A percentile compares a stretch with the other conserved stretches of the same genome.
phyloP scores from a whole-genome alignment of 768 basidiomycete genomes.

The Serendipita vermifera region DNA sequence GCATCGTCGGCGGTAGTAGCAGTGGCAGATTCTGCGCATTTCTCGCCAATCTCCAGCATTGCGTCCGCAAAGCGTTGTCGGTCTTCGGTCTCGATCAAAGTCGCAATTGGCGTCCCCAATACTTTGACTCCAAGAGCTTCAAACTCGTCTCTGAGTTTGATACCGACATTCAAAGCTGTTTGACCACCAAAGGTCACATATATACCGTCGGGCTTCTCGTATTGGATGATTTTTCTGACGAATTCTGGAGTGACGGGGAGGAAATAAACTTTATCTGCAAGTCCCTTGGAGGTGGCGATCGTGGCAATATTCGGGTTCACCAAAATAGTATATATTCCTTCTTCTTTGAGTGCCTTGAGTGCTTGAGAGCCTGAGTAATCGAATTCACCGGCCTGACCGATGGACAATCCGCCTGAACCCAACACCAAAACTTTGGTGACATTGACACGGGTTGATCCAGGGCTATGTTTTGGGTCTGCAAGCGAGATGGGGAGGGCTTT shows the following conservation, averaged over 20 bases:
- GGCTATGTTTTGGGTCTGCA: conserved; percentile 35
- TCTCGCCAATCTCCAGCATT: conserved; percentile 93
- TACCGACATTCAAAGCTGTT: conserved; percentile 91
- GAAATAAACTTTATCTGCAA: conserved; percentile 99
- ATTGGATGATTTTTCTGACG: conserved; percentile 95
- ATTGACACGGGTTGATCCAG: conserved; percentile 37
- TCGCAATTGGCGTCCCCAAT: conserved; percentile 91
- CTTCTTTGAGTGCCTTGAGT: conserved; percentile 97
- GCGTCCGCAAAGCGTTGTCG: conserved; percentile 85
- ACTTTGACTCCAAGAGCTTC: conserved; percentile 79
- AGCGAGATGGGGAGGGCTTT: conserved; percentile 45
- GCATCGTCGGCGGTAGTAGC: conserved; percentile 84
- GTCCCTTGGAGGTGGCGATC: conserved; percentile 91
- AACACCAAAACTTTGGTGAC: conserved; percentile 93
- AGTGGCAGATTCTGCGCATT: conserved; percentile 79
- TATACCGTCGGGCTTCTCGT: conserved; percentile 97
- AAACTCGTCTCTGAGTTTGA: conserved; percentile 97
- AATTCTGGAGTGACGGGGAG: conserved; percentile 96
- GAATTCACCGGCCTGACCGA: conserved; percentile 98
- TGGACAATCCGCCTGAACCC: conserved; percentile 93
- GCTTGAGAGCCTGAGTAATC: conserved; percentile 99
- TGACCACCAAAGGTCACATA: conserved; percentile 98
- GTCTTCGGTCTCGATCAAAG: conserved; percentile 95
- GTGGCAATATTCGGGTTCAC: conserved; percentile 99
- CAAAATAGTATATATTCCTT: conserved; percentile 98